These are phyloP conservation scores for Seminavis robusta DNA, from an alignment of 108 stramenopile genomes.

Conservation along the genomic window DNA sequence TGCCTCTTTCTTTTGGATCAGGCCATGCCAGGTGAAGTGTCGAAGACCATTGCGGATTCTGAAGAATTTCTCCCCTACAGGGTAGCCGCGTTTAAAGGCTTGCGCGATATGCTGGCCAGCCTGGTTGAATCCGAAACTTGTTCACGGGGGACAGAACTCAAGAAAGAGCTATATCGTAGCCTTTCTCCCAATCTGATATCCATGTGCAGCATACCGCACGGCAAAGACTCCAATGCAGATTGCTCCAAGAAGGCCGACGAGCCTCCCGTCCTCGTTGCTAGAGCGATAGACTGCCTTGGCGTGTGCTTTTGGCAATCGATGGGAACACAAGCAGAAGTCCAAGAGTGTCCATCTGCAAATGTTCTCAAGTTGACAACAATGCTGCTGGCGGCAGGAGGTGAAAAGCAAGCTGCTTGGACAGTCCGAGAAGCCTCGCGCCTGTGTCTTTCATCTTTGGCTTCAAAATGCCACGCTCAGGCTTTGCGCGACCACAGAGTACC, in stretches of 20 bases:
- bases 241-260: constrained; percentile 7
- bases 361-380: neutral
- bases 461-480: constrained; percentile 23
- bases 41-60: constrained; percentile 6
- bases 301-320: constrained; percentile 53
- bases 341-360: too few species aligned
- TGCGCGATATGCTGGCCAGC: constrained; percentile 41
- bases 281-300: constrained; percentile 60
- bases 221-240: too few species aligned
- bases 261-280: constrained; percentile 69
- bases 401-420: constrained; percentile 48
- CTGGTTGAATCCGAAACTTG: too few species aligned
- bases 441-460: constrained; percentile 45
- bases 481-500: constrained; percentile 36
- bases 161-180: too few species aligned
- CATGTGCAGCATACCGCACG: too few species aligned
- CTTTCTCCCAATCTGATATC: too few species aligned
- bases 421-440: constrained; percentile 50
- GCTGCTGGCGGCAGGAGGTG: constrained; percentile 21
- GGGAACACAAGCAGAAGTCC: constrained; percentile 19
- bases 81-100: constrained; percentile 43
- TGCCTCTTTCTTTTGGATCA: constrained; percentile 59
- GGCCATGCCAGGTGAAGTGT: constrained; percentile 34
- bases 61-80: constrained; percentile 66
- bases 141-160: too few species aligned